Evolutionary conservation across 768 basidiomycete species (phyloP).

Genomic region (Chalciporus sphaerocephalus): DNA sequence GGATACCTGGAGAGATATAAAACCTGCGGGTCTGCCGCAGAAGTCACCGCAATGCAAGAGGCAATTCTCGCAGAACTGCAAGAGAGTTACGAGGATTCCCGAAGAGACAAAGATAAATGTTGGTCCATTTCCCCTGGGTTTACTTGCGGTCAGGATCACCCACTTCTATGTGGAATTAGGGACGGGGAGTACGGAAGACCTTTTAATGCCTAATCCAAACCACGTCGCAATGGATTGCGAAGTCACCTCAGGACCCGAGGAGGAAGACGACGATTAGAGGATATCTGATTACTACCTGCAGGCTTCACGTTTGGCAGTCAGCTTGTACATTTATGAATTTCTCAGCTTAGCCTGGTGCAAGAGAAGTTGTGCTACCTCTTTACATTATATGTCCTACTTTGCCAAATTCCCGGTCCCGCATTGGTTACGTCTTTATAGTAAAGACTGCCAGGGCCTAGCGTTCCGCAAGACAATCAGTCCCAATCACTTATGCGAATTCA

Average conservation of each 20-base stretch:
- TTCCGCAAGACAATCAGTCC: too few relatives aligned
- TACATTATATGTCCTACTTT: too few relatives aligned
- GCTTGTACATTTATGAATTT: too few relatives aligned
- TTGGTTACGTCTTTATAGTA: too few relatives aligned
- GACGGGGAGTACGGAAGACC: constrained; percentile 47
- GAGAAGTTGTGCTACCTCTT: too few relatives aligned
- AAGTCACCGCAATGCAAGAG: constrained; percentile 59
- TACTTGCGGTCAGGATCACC: neutral
- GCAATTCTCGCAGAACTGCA: constrained; percentile 67
- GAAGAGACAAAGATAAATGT: constrained; percentile 46
- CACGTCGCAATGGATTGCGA: constrained; percentile 31
- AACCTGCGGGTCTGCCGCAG: constrained; percentile 59
- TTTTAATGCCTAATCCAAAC: constrained; percentile 69
- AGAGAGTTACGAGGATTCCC: constrained; percentile 52
- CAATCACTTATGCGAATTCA: too few relatives aligned
- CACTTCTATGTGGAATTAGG: constrained; percentile 8
- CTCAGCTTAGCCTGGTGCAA: too few relatives aligned
- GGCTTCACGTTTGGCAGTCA: too few relatives aligned
- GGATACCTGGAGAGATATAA: constrained; percentile 69
- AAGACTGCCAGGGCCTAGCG: too few relatives aligned
- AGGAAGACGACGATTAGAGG: constrained; percentile 14
- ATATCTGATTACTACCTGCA: too few relatives aligned
- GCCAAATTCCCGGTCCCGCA: too few relatives aligned
- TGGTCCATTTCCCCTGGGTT: constrained; percentile 1
- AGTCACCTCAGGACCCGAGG: constrained; percentile 15